A percentile compares a stretch with the other conserved stretches of the same genome.
Evolutionary conservation across 345 rosid genomes (phyloP).

Genomic region (Ceriops decandra): DNA sequence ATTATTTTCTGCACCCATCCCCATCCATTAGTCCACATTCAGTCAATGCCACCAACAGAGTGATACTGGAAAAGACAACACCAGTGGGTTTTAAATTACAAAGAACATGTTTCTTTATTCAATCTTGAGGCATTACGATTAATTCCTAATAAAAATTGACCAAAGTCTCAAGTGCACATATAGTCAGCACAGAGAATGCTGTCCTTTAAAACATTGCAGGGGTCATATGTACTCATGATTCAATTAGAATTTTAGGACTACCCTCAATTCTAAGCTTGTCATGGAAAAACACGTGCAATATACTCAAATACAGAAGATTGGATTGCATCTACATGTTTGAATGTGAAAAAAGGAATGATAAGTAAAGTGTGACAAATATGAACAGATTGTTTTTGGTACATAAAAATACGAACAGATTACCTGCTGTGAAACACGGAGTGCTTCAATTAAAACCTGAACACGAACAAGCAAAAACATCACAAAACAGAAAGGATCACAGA

Average conservation of each 20-base stretch:
- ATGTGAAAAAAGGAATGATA: neutral
- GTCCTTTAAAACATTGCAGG: no score
- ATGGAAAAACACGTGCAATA: neutral
- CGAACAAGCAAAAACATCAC: constrained; percentile 25
- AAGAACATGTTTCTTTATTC: no score
- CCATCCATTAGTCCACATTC: no score
- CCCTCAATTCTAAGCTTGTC: neutral
- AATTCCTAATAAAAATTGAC: no score
- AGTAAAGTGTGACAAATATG: neutral
- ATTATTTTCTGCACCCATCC: no score
- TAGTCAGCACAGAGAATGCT: no score
- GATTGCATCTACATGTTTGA: neutral
- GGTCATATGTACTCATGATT: neutral
- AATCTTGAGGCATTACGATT: no score
- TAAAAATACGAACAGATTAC: constrained; percentile 28
- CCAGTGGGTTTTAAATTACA: no score
- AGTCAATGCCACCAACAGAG: no score
- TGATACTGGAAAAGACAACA: no score
- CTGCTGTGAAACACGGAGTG: constrained; percentile 83
- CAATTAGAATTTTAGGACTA: neutral
- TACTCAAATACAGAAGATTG: neutral
- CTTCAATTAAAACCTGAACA: constrained; percentile 85
- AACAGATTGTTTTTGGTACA: no score
- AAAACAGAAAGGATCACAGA: constrained; percentile 3
- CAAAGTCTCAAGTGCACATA: no score